These are phyloP conservation scores for Laguncularia racemosa DNA, from an alignment of 345 rosid species.

Conservation along the genomic window DNA sequence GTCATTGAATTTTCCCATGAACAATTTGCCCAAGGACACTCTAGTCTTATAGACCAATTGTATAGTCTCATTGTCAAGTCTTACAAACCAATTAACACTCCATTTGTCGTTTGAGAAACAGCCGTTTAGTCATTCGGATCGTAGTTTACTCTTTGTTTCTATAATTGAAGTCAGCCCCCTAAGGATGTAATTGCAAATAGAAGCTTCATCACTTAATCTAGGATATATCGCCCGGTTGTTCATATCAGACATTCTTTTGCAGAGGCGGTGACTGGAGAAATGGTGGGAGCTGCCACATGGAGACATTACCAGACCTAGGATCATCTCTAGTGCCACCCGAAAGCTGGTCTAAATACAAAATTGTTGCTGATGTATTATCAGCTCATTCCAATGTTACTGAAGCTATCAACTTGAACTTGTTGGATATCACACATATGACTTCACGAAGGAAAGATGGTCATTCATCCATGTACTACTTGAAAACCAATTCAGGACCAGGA, in stretches of 20 bases:
- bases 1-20: no score
- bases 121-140: no score
- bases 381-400: conserved; percentile 7
- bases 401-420: conserved; percentile 9
- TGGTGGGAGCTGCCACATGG: conserved; percentile 35
- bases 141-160: no score
- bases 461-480: conserved; percentile 28
- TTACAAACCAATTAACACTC: no score
- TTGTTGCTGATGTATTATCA: conserved; percentile 15
- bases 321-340: conserved; percentile 23
- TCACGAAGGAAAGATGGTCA: conserved; percentile 40
- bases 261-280: conserved; percentile 40
- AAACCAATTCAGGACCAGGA: conserved; percentile 7
- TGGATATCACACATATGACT: conserved; percentile 33
- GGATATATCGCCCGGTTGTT: not conserved
- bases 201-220: not conserved
- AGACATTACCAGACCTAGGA: conserved; percentile 32
- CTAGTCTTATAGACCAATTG: no score
- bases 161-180: no score
- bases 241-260: not conserved
- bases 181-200: no score
- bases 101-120: no score
- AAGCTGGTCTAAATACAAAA: conserved; percentile 25
- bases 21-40: no score
- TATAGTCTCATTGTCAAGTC: no score